Percentiles rank a stretch among this genome's conserved stretches.
Evolutionary conservation across 805 yeast genomes (phyloP).

Genomic region (Wickerhamiella vanderwaltii): DNA sequence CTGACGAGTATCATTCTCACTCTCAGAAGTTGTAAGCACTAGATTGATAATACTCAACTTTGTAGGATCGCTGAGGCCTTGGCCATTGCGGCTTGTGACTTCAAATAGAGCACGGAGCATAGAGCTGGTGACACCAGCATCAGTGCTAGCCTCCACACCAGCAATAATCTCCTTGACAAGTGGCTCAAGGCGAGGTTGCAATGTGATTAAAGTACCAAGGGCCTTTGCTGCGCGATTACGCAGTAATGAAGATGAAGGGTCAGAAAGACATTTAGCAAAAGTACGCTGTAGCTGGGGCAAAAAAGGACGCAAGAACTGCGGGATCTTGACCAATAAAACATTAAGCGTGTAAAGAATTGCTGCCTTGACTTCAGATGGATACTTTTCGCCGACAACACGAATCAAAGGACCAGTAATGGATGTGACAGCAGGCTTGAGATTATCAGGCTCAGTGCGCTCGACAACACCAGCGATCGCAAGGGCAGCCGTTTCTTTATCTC

Average conservation of each 20-base stretch:
- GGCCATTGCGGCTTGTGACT: constrained; percentile 69
- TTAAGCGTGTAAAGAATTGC: constrained; percentile 84
- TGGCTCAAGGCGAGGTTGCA: constrained; percentile 91
- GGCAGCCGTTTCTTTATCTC: constrained; percentile 77
- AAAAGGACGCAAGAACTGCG: constrained; percentile 85
- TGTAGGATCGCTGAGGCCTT: constrained; percentile 60
- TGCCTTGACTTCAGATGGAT: constrained; percentile 79
- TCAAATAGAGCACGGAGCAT: constrained; percentile 76
- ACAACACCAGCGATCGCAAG: constrained; percentile 79
- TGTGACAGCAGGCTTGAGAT: constrained; percentile 76
- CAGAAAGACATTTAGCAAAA: constrained; percentile 81
- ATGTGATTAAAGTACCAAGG: constrained; percentile 71
- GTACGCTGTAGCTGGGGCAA: constrained; percentile 97
- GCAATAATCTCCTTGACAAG: constrained; percentile 66
- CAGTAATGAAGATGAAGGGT: constrained; percentile 56
- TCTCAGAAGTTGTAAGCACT: constrained; percentile 56
- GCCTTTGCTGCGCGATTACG: constrained; percentile 83
- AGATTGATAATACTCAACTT: constrained; percentile 55
- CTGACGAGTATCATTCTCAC: constrained; percentile 32
- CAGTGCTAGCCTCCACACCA: constrained; percentile 48
- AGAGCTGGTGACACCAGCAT: constrained; percentile 61
- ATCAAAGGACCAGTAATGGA: constrained; percentile 93
- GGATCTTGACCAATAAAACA: constrained; percentile 65
- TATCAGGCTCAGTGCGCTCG: constrained; percentile 69
- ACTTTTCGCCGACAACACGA: constrained; percentile 95